These are phyloP conservation scores for Wickerhamiella kazuoi DNA, from an alignment of 805 yeast species.

Conservation along the genomic window DNA sequence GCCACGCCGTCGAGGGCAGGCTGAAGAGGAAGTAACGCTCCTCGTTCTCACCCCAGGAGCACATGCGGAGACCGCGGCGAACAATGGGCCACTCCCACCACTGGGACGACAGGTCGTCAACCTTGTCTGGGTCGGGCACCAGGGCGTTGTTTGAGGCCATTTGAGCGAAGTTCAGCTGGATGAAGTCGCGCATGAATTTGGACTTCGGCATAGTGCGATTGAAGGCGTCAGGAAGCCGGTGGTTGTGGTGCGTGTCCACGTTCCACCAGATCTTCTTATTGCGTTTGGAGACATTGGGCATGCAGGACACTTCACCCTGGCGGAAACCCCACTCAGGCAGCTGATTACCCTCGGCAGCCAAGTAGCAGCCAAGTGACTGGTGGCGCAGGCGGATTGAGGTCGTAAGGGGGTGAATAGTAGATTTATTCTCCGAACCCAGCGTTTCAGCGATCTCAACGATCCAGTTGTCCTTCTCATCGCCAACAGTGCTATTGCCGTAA, in stretches of 20 bases:
- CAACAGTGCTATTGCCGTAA: constrained; percentile 58
- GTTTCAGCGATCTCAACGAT: constrained; percentile 57
- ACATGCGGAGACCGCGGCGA: constrained; percentile 54
- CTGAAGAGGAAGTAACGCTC: constrained; percentile 51
- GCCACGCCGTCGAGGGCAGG: constrained; percentile 47
- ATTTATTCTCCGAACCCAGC: constrained; percentile 30
- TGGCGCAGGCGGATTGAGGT: constrained; percentile 58
- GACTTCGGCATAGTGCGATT: constrained; percentile 30
- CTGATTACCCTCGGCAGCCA: constrained; percentile 74
- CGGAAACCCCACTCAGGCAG: constrained; percentile 96
- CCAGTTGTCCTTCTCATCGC: constrained; percentile 88
- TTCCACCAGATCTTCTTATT: constrained; percentile 72
- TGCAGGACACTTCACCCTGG: constrained; percentile 89
- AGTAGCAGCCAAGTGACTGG: constrained; percentile 71
- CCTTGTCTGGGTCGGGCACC: constrained; percentile 55
- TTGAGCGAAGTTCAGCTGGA: constrained; percentile 61
- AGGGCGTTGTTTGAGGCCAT: constrained; percentile 71
- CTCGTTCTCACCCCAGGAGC: constrained; percentile 44
- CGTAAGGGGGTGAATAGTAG: constrained; percentile 49
- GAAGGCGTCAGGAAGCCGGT: constrained; percentile 25
- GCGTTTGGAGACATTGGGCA: constrained; percentile 26
- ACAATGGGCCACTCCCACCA: constrained; percentile 80
- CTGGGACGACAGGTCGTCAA: constrained; percentile 49
- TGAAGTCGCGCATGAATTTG: constrained; percentile 47
- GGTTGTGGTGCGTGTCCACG: constrained; percentile 49